These are phyloP conservation scores for Podaxis mareebaensis DNA, from an alignment of 768 basidiomycete genomes.

Conservation along the genomic window DNA sequence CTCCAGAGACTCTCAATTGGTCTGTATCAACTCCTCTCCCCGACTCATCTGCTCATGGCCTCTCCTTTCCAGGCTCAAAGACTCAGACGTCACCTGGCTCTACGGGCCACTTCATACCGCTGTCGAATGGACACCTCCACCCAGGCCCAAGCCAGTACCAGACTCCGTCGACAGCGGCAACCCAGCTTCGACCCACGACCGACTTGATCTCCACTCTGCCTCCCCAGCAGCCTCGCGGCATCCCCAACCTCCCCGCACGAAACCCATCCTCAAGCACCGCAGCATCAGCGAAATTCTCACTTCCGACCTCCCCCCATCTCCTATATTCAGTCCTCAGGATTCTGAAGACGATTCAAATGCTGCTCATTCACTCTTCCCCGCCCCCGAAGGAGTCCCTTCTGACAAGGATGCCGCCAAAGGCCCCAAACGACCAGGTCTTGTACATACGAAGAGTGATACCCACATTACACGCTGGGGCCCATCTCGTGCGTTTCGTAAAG, in stretches of 20 bases:
- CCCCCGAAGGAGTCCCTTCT: slow-evolving; percentile 5
- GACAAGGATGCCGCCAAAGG: slow-evolving; percentile 16
- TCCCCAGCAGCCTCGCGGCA: slow-evolving; percentile 18
- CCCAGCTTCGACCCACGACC: slow-evolving; percentile 45
- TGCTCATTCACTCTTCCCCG: slow-evolving; percentile 19
- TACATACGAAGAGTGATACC: slow-evolving; percentile 89
- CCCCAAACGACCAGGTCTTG: slow-evolving; percentile 55
- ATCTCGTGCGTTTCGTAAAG: slow-evolving; percentile 54
- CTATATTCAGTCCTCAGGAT: slow-evolving; percentile 60
- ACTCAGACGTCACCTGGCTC: slow-evolving; percentile 98
- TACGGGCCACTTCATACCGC: slow-evolving; percentile 97
- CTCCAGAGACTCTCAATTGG: slow-evolving; percentile 98
- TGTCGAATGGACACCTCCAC: slow-evolving; percentile 77
- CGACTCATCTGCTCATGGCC: slow-evolving; percentile 16
- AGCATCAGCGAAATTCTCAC: slow-evolving; percentile 89
- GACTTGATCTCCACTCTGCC: slow-evolving; percentile 48
- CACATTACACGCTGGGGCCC: slow-evolving; percentile 63
- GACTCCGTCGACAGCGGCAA: slow-evolving; percentile 35
- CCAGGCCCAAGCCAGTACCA: slow-evolving; percentile 48
- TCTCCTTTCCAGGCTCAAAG: slow-evolving; percentile 79
- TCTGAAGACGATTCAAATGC: slow-evolving; percentile 50
- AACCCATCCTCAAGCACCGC: slow-evolving; percentile 96
- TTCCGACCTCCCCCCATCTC: slow-evolving; percentile 64
- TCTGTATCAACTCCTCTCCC: slow-evolving; percentile 39
- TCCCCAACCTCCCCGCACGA: slow-evolving; percentile 38